Percentiles rank a stretch among this genome's conserved stretches.
Conservation (phyloP, 305 asterid genomes). For the Fraxinus angustifolia region DNA sequence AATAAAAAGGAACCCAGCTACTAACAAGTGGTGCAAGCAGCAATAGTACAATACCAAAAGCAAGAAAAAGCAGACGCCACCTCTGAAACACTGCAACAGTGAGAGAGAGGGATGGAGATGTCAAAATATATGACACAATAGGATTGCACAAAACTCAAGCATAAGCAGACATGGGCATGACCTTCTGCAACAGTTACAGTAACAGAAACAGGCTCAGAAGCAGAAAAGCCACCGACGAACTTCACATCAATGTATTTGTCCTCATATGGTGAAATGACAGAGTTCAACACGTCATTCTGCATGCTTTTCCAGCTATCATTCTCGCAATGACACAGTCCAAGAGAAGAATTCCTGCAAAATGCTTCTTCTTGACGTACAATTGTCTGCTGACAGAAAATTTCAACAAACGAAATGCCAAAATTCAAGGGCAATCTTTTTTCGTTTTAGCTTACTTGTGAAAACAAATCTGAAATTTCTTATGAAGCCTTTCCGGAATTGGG, state of each 20-base stretch:
- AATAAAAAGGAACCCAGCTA: conserved; percentile 92
- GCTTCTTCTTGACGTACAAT: not conserved
- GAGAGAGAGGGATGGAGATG: not conserved
- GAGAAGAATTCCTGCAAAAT: conserved; percentile 70
- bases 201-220: conserved; percentile 51
- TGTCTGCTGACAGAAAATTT: conserved; percentile 1
- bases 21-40: conserved; percentile 77
- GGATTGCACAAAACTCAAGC: conserved; percentile 16
- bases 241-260: conserved; percentile 68
- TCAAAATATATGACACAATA: conserved; percentile 12
- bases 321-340: conserved; percentile 63
- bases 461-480: conserved; percentile 64
- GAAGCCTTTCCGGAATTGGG: conserved; percentile 61
- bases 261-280: conserved; percentile 62
- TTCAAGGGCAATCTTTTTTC: not conserved
- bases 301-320: conserved; percentile 60
- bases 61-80: conserved; percentile 68
- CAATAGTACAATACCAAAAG: conserved; percentile 56
- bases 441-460: conserved; percentile 56
- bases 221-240: conserved; percentile 43
- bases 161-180: conserved; percentile 19
- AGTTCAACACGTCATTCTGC: conserved; percentile 56
- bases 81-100: conserved; percentile 56
- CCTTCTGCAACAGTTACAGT: conserved; percentile 57
- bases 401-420: conserved; percentile 1